Evolutionary conservation across 345 rosid species (phyloP), one percentile per base, ranked within the genome.

Genomic region (Rubroshorea leprosula): DNA sequence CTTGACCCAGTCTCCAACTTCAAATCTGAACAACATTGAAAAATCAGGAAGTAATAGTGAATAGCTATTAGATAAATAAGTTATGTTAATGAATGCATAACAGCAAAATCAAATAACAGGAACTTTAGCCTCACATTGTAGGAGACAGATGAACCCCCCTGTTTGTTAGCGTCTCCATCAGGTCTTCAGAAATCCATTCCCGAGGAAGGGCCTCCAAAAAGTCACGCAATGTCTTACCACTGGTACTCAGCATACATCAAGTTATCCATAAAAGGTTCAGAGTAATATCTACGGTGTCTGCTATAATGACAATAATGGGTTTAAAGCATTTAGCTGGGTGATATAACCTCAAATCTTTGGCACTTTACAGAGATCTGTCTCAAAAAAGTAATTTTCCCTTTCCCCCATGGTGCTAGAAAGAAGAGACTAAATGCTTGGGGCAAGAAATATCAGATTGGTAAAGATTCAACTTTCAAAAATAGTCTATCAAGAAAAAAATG

Each of bases 141-240:
- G 96, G 88, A 70, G 97, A 89, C 61, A 89, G 76, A 68, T 83
- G 80, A 70, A 93, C 80, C 63, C 96, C 95, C 64, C 83, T 85
- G 74, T 73, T 78, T 41, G 55, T 53, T 29, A 93, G 78, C 54
- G 96, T 96, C 62, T 93, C 99, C 91, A 93, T 82, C 43, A 93
- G 73, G 78, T 89, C 96, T 79, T 93, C 99, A 35, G 97, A 80
- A 66, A 93, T 87, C 99, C 99, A 93, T 65, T 89, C 97, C 52
- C 99, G 89, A 22, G 96, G 96, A 79, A 93, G 91, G 66, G 88
- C 80, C 78, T 93, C 99, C 81, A 93, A 55, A 69, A 76, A 82
- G 72, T 93, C 97, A 49, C 97, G 89, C 48, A 85, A 68, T 50
- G 88, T 93, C 89, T 78, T 87, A 49, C 99, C 97, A 72, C 99